Percentiles rank a stretch among this genome's conserved stretches.
Conservation (phyloP, 139 green algal species). For the Asterochloris erici region DNA sequence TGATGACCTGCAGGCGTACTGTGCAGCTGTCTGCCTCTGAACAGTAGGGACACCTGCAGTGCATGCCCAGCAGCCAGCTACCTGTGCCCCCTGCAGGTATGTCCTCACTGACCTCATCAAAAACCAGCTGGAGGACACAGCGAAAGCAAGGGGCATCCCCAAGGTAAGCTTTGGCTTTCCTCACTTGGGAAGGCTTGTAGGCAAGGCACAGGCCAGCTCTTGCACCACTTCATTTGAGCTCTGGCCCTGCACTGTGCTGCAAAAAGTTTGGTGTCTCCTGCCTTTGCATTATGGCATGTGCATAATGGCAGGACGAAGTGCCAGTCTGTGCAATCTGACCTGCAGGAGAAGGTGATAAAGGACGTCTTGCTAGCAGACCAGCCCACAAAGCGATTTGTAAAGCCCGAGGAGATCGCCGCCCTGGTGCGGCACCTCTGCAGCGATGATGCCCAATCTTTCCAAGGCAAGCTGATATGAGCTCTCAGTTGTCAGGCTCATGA, state of each 20-base stretch:
- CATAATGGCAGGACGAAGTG: not conserved
- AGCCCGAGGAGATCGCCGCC: constrained; percentile 64
- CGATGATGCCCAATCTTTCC: constrained; percentile 69
- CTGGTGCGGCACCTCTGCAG: constrained; percentile 74
- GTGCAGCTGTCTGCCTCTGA: too few relatives aligned
- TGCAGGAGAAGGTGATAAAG: constrained; percentile 56
- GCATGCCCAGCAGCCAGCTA: constrained; percentile 33
- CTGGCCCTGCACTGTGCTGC: too few relatives aligned
- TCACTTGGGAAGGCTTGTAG: too few relatives aligned
- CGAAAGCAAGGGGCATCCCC: constrained; percentile 64
- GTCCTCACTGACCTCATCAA: constrained; percentile 67
- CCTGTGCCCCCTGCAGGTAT: constrained; percentile 7
- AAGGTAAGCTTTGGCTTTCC: constrained; percentile 11
- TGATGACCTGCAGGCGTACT: too few relatives aligned
- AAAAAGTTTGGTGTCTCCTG: too few relatives aligned
- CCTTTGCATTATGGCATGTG: too few relatives aligned
- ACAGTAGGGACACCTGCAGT: constrained; percentile 47
- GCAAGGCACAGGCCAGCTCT: too few relatives aligned
- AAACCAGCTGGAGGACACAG: constrained; percentile 70
- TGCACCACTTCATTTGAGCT: too few relatives aligned
- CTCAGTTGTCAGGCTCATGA: too few relatives aligned
- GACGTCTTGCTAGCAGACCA: constrained; percentile 88
- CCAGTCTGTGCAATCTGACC: not conserved
- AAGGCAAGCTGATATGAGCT: constrained; percentile 18
- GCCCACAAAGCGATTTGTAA: constrained; percentile 85